Percentiles rank a stretch among this genome's conserved stretches.
Evolutionary conservation across 169 alveolate genomes (phyloP).

Genomic region (Cryptosporidium meleagridis): DNA sequence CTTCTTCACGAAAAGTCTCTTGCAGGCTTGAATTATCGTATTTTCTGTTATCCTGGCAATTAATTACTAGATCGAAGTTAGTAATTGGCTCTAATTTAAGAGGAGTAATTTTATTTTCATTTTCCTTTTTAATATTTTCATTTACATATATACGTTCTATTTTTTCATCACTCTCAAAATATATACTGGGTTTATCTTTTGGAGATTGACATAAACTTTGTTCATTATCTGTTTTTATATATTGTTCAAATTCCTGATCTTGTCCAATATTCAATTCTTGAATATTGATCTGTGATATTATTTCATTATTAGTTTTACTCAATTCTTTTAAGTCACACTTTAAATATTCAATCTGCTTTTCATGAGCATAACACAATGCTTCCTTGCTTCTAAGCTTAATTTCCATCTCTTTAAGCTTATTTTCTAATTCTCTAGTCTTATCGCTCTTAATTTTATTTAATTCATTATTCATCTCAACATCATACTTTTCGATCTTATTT

Average conservation of each 20-base stretch:
- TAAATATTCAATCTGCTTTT: slow-evolving; percentile 4
- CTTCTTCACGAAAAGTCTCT: slow-evolving; percentile 20
- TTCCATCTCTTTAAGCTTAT: slow-evolving; percentile 26
- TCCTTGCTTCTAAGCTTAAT: slow-evolving; percentile 4
- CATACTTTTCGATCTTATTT: slow-evolving; percentile 38
- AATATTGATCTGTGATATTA: neutral
- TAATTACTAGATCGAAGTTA: neutral
- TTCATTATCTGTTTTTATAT: neutral
- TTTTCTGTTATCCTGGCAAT: neutral
- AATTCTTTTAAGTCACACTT: slow-evolving; percentile 4
- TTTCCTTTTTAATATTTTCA: neutral
- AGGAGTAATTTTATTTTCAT: neutral
- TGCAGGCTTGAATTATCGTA: neutral
- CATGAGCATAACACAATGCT: slow-evolving; percentile 32
- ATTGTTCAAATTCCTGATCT: neutral
- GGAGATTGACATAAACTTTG: neutral
- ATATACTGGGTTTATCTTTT: neutral
- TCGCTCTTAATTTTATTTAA: slow-evolving; percentile 28
- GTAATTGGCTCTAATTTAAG: neutral
- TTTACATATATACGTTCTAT: neutral
- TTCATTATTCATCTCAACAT: slow-evolving; percentile 37
- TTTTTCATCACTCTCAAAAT: neutral
- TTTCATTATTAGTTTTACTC: neutral
- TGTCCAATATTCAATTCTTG: neutral
- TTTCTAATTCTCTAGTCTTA: slow-evolving; percentile 11